phyloP scores from a whole-genome alignment of 495 filamentous ascomycete species.

The Xylaria sp. region DNA sequence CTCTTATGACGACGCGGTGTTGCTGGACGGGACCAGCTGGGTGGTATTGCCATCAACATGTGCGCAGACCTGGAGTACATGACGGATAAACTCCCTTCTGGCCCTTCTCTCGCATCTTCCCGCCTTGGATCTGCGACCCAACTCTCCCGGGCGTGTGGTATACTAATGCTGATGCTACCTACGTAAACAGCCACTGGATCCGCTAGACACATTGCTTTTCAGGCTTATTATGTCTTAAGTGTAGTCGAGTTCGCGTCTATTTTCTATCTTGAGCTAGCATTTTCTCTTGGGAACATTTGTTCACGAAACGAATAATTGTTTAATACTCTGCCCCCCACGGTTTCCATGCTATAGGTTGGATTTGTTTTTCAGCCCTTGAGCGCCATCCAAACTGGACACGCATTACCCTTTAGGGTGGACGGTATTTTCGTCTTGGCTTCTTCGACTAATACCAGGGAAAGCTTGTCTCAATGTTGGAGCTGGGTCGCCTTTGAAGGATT shows the following conservation, averaged over 20 bases:
- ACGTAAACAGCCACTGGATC: not conserved
- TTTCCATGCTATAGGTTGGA: not conserved
- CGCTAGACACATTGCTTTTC: not conserved
- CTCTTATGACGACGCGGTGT: constrained; percentile 21
- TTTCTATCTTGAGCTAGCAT: not conserved
- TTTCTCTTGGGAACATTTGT: not conserved
- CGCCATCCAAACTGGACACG: not conserved
- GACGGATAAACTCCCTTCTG: constrained; percentile 1
- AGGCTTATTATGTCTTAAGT: not conserved
- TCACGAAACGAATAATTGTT: not conserved
- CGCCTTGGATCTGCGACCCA: not conserved
- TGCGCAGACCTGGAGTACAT: constrained; percentile 13
- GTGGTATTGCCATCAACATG: not conserved
- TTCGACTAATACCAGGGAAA: constrained; percentile 1
- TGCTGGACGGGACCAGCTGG: constrained; percentile 10
- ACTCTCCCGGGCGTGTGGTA: not conserved
- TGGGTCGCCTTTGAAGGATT: constrained; percentile 11
- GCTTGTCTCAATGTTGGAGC: constrained; percentile 16
- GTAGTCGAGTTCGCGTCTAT: not conserved
- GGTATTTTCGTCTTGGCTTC: not conserved
- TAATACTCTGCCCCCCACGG: not conserved
- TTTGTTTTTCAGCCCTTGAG: not conserved
- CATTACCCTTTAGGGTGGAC: not conserved
- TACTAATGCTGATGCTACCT: not conserved
- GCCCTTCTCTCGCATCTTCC: not conserved